Evolutionary conservation across 2,329 filamentous ascomycete genomes (phyloP), one percentile per base, ranked within the genome.

Genomic region (Arthrobotrys megalospora): DNA sequence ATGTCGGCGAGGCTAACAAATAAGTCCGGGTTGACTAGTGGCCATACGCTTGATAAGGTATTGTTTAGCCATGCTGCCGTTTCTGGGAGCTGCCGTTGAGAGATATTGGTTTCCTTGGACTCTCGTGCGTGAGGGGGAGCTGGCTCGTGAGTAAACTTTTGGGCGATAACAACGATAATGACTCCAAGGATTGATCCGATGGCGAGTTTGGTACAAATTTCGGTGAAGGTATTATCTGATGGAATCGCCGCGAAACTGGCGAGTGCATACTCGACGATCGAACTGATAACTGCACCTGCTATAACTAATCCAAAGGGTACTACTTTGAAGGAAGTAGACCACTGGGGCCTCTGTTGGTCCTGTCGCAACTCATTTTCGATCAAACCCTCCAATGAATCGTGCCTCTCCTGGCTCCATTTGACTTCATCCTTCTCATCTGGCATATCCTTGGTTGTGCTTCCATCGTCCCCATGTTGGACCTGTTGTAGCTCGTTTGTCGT

Each of bases 31-130:
- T 93, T 93, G 81, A 93, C 87, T 34, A 94, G 86, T 0, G 91
- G 91, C 92, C 92, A 93, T 4, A 93, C 87, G 0, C 91, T 88
- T 3, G 88, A 86, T 6, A 93, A 82, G 0, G 93, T 83, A 3
- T 89, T 90, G 82, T 93, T 93, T 67, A 93, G 86, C 92, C 91
- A 93, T 65, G 89, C 87, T 0, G 89, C 88, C 0, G 91, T 91
- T 81, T 92, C 91, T 3, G 91, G 89, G n/a, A 58, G 50, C 32
- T 75, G 70, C 16, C 45, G 62, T 41, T 75, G 38, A 1, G 70
- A 66, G 6, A 75, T 67, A 53, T 48, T 16, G 4, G 43, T 50
- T 38, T 75, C 70, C 45, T 62, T 34, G 24, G 32, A 36, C 52
- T 67, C 58, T n/a, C 70, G 62, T 0, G 63, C 32, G 0, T 79